Evolutionary conservation across 139 green algal species (phyloP).

Genomic region (Pleodorina starrii): DNA sequence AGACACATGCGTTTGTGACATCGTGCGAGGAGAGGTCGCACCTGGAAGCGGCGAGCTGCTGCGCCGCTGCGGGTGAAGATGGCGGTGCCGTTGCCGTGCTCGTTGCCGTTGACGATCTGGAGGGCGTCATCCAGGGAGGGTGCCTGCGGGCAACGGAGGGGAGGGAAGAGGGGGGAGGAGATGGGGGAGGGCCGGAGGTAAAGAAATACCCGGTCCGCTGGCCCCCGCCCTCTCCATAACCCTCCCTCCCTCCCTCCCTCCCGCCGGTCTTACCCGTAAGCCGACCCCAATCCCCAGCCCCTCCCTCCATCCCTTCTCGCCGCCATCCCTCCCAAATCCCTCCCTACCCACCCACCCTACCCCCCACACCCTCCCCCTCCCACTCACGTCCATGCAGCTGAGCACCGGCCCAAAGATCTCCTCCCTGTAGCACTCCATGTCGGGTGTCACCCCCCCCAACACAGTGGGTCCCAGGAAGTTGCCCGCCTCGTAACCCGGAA

Average conservation of each 20-base stretch:
- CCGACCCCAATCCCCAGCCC: too few relatives aligned
- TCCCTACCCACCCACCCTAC: background rate
- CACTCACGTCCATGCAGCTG: constrained; percentile 82
- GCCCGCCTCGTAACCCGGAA: constrained; percentile 79
- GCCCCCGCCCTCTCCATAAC: too few relatives aligned
- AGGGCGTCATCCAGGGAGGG: constrained; percentile 91
- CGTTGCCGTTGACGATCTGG: constrained; percentile 90
- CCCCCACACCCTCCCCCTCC: background rate
- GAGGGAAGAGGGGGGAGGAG: background rate
- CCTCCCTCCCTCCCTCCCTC: background rate
- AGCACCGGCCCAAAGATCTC: constrained; percentile 98
- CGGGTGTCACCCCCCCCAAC: constrained; percentile 79
- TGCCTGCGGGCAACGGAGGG: constrained; percentile 56
- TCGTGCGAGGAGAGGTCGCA: background rate
- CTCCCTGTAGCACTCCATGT: constrained; percentile 93
- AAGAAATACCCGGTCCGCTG: too few relatives aligned
- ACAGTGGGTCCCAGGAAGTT: constrained; percentile 97
- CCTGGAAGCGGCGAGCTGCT: constrained; percentile 89
- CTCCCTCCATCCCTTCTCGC: background rate
- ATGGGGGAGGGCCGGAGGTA: too few relatives aligned
- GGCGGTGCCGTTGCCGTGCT: constrained; percentile 94
- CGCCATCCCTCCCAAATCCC: background rate
- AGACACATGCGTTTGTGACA: too few relatives aligned
- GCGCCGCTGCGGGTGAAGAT: constrained; percentile 92
- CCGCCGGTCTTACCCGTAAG: background rate